Base-by-base conservation (phyloP, 768 basidiomycete genomes). In the Boletus insuetus region DNA sequence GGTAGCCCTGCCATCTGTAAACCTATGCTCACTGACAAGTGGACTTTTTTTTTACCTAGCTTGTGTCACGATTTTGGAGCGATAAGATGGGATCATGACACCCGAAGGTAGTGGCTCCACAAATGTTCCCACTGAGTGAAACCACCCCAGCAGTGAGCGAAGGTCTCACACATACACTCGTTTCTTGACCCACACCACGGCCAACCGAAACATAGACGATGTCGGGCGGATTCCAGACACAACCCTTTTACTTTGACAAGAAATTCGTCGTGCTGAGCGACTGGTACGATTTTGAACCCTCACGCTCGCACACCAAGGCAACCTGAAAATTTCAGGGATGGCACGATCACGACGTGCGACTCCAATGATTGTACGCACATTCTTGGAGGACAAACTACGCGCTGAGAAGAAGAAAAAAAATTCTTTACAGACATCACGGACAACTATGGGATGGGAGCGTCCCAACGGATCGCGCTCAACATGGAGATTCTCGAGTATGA, bases 281-380 rank as follows among this genome's bases (percentile, higher is more conserved):
- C 69, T 98, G 94, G 93, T 94, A 67, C 52, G 86, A 46, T 57
- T 19, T 51, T 26, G 46, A 55, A 34, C 34, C 35, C 35, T 54
- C 46, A 14, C 19, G 17, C 22, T 13, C 31, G 17, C 13, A 19
- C 49, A 17, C 50, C 41, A 22, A 20, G 32, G 35, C 43, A 26
- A 56, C 20, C 32, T 16, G 34, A 31, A n/a, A 29, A 26, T 52
- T 56, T 19, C 69, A 91, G 90, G 91, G 90, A 93, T 75, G 90
- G 90, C 64, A 98, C 94, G 14, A 96, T 98, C 74, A 96, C 94
- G 4, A 93, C 82, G 39, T 83, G 82, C 65, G 94, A 98, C 69
- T 93, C 91, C 8, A 98, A 98, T 70, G 94, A 97, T 64, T 94
- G 89, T 93, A 67, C 58, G 85, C n/a, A 10, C 35, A 1, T 31